phyloP scores from a whole-genome alignment of 202 grass and related monocot genomes.

The Zizania palustris region DNA sequence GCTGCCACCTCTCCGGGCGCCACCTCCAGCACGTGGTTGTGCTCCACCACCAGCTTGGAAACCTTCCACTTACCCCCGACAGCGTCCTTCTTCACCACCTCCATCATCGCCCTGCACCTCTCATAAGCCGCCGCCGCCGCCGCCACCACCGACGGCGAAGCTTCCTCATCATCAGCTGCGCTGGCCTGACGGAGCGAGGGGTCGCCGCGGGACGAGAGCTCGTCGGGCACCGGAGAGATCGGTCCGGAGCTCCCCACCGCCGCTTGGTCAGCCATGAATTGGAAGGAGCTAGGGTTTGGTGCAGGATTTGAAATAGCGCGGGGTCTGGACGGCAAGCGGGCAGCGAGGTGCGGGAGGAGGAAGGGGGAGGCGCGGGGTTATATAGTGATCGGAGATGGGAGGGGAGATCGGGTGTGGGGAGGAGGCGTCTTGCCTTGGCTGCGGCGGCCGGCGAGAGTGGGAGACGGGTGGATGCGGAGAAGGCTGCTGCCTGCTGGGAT shows the following conservation, averaged over 20 bases:
- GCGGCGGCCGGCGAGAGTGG: conserved; percentile 55
- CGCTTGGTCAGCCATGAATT: conserved; percentile 35
- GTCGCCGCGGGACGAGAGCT: conserved; percentile 43
- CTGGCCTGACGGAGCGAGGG: conserved; percentile 40
- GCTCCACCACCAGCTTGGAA: conserved; percentile 68
- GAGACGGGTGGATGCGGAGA: conserved; percentile 5
- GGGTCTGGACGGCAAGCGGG: conserved; percentile 32
- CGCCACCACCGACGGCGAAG: background rate
- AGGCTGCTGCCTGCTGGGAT: conserved; percentile 21
- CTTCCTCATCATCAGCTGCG: conserved; percentile 11
- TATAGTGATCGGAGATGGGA: conserved; percentile 42
- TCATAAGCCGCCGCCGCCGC: conserved; percentile 9
- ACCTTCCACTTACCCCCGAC: conserved; percentile 64
- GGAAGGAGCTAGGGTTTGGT: conserved; percentile 26
- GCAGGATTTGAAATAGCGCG: conserved; percentile 49
- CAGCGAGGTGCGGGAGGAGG: background rate
- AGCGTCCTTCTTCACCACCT: conserved; percentile 74
- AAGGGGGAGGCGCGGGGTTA: conserved; percentile 21
- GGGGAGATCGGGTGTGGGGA: conserved; percentile 60
- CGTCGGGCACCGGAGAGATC: conserved; percentile 36
- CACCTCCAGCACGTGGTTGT: conserved; percentile 63
- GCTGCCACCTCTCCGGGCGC: conserved; percentile 2
- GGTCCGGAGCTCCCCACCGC: conserved; percentile 34
- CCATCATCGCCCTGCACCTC: conserved; percentile 87
- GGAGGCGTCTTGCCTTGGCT: conserved; percentile 58